Base-by-base conservation (phyloP, 129 eudicot genomes). In the Gnaphalium uliginosum region DNA sequence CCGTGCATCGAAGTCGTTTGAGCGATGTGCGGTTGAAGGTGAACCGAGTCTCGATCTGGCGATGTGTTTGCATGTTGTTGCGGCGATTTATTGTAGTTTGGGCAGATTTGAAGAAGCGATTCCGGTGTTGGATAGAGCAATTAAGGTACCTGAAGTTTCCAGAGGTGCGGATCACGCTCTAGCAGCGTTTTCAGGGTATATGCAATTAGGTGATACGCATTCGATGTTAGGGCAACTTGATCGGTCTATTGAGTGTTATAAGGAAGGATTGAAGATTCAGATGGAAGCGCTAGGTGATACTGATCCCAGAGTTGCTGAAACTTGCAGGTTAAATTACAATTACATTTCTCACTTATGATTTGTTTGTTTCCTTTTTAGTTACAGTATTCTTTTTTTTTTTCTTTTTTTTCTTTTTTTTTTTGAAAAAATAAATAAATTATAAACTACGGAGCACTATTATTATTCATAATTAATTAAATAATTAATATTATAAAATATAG, bases 281-380 rank as follows among this genome's bases (percentile, higher is more conserved):
- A 94, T 94, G 89, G 91, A 85, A 60, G 91, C 98, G 0, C 82
- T 94, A 53, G 98, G 98, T 3, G 98, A 94, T 56, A 74, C 95
- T 11, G 98, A 94, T 91, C 98, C 97, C 5, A 75, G 98, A 72
- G 98, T 94, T 58, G 98, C 98, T 0, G 98, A 94, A 79, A 94
- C 98, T 75, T 94, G 98, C 92, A 82, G 98, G 98, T 93, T 72
- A 51, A 27, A 22, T 15, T 26, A 24, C 33, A 11, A 11, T 62
- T n/a, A 17, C 17, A 8, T n/a, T 51, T 25, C 24, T 54, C 32
- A 35, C 53, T 58, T 51, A n/a, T 35, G 1, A 25, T 18, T 8
- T 63, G 3, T 76, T 54, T 30, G 32, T 74, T n/a, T 61, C 27
- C 4, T 46, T 53, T 53, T 22, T 30, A 67, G 35, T 48, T 66